A percentile compares a stretch with the other conserved stretches of the same genome.
Conservation (phyloP, 768 basidiomycete genomes). For the Kwoniella sp. region DNA sequence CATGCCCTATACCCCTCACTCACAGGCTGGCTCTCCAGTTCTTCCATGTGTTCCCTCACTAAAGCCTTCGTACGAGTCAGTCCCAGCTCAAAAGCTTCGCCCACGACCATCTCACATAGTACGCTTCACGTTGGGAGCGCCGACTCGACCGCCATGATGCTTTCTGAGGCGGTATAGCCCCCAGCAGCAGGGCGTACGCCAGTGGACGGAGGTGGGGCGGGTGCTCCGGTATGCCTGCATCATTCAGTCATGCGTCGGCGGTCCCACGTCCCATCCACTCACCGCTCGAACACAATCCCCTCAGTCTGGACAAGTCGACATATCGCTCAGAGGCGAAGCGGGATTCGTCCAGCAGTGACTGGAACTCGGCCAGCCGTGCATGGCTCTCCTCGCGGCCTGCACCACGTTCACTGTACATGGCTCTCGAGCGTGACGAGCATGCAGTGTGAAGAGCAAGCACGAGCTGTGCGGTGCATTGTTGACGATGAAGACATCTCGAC, state of each 20-base stretch:
- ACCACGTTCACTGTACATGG: no score
- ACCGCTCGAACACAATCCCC: constrained; percentile 43
- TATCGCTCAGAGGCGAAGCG: constrained; percentile 18
- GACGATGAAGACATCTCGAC: no score
- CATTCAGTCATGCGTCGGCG: neutral
- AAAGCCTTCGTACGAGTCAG: neutral
- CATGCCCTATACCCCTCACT: no score
- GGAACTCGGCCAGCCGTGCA: constrained; percentile 44
- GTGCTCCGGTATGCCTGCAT: constrained; percentile 39
- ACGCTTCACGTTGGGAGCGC: constrained; percentile 19
- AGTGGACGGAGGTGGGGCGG: constrained; percentile 45
- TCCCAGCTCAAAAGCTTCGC: neutral
- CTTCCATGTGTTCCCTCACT: constrained; percentile 14
- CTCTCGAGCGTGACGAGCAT: no score
- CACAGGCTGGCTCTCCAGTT: constrained; percentile 9
- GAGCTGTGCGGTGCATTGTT: no score
- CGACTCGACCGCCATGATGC: constrained; percentile 25
- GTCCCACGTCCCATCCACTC: neutral
- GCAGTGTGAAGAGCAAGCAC: no score
- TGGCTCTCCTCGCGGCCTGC: no score
- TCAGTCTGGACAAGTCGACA: constrained; percentile 37
- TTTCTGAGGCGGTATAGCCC: constrained; percentile 28
- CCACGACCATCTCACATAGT: constrained; percentile 42
- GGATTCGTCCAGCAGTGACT: constrained; percentile 39
- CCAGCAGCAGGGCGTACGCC: constrained; percentile 40